Percentiles rank a stretch among this genome's conserved stretches.
phyloP scores from a whole-genome alignment of 164 flowering plant species.

The Kalanchoe fedtschenkoi region DNA sequence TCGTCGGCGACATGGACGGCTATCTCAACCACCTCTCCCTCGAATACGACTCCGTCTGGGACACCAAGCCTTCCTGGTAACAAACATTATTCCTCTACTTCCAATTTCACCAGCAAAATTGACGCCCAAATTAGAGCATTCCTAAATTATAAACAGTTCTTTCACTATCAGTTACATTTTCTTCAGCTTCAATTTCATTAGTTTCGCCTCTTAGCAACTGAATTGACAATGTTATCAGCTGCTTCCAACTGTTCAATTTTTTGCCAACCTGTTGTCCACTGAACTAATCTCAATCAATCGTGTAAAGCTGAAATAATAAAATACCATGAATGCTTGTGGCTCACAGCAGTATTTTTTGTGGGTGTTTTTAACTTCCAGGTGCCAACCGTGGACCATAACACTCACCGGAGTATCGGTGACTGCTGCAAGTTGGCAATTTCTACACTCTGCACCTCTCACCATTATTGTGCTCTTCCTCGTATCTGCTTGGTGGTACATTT shows the following conservation, averaged over 20 bases:
- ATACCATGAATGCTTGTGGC: no score
- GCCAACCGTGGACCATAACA: constrained; percentile 91
- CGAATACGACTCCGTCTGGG: constrained; percentile 98
- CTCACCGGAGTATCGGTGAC: constrained; percentile 54
- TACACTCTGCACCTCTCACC: constrained; percentile 47
- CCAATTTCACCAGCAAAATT: not conserved
- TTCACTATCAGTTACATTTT: no score
- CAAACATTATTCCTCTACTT: constrained; percentile 1
- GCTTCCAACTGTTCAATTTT: no score
- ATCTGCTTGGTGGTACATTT: constrained; percentile 84
- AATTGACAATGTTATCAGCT: no score
- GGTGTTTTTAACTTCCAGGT: constrained; percentile 31
- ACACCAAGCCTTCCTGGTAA: constrained; percentile 92
- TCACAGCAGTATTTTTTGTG: no score
- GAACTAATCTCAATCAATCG: no score
- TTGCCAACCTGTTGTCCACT: no score
- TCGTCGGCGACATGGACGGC: constrained; percentile 75
- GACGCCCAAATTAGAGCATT: not conserved
- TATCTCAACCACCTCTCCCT: constrained; percentile 79
- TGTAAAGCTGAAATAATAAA: no score
- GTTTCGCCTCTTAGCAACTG: not conserved
- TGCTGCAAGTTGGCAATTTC: constrained; percentile 59
- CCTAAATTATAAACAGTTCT: no score
- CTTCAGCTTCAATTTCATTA: not conserved
- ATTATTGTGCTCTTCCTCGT: constrained; percentile 29